These are phyloP conservation scores for Hsuehochloa calcarea DNA, from an alignment of 176 grass and related monocot species.

Conservation along the genomic window DNA sequence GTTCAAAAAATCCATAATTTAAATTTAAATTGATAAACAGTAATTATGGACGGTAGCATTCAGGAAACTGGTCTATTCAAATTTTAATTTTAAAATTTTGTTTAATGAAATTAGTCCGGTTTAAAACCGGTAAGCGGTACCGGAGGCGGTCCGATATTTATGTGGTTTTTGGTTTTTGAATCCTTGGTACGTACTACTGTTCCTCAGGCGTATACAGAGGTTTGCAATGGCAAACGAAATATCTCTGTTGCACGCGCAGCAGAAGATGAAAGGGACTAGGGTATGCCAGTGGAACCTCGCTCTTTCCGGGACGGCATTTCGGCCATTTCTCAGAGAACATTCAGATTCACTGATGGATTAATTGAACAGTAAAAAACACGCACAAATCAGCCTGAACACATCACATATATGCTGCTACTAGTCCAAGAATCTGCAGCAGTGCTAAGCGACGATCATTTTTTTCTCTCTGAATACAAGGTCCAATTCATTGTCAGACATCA, in stretches of 20 bases:
- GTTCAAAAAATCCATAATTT: no score
- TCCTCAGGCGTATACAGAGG: slow-evolving; percentile 18
- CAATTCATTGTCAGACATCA: slow-evolving; percentile 4
- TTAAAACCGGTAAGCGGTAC: no score
- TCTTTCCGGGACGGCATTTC: neutral
- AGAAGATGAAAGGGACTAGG: slow-evolving; percentile 6
- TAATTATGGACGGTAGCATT: no score
- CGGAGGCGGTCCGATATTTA: no score
- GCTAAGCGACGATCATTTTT: neutral
- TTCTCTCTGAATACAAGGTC: neutral
- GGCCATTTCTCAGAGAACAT: neutral
- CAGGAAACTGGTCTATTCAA: no score
- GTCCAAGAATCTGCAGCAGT: neutral
- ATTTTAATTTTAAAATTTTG: no score
- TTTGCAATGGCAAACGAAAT: neutral
- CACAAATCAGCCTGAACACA: slow-evolving; percentile 25
- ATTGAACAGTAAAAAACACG: slow-evolving; percentile 6
- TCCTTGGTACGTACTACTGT: neutral
- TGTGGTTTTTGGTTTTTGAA: no score
- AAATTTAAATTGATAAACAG: no score
- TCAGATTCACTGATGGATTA: slow-evolving; percentile 25
- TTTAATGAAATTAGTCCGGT: no score
- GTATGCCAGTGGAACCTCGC: slow-evolving; percentile 5
- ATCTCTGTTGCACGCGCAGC: neutral
- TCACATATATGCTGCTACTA: slow-evolving; percentile 1